phyloP scores from a whole-genome alignment of 2,329 filamentous ascomycete species.

The Nakataea oryzae region DNA sequence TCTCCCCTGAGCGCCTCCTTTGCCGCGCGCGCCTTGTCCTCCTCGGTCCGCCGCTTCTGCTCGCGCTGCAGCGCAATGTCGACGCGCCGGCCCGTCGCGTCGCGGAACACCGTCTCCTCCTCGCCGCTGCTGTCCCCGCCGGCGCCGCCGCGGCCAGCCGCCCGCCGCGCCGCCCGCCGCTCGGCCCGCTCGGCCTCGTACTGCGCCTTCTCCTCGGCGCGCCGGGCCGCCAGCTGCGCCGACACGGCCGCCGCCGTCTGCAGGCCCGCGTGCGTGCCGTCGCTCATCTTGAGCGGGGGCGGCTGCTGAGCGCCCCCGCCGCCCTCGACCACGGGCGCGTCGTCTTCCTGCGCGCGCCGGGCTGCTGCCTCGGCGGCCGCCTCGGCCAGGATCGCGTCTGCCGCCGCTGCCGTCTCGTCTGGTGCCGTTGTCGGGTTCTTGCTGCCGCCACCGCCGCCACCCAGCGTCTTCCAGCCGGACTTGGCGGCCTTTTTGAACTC shows the following conservation, averaged over 20 bases:
- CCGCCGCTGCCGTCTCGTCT: conserved; percentile 43
- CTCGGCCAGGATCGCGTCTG: conserved; percentile 68
- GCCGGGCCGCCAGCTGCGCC: conserved; percentile 53
- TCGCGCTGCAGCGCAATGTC: conserved; percentile 86
- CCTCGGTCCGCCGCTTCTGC: conserved; percentile 58
- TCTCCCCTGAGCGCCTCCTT: conserved; percentile 71
- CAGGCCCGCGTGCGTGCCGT: conserved; percentile 77
- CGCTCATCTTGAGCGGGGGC: conserved; percentile 59
- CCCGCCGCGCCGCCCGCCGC: conserved; percentile 19
- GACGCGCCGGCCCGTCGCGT: conserved; percentile 88
- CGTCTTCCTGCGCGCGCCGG: conserved; percentile 34
- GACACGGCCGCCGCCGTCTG: conserved; percentile 75
- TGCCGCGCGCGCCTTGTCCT: conserved; percentile 55
- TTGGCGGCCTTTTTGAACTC: conserved; percentile 69
- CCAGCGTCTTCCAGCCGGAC: conserved; percentile 69
- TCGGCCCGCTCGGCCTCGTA: conserved; percentile 16
- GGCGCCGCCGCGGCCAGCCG: conserved; percentile 29
- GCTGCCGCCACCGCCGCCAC: conserved; percentile 24
- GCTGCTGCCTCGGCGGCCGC: conserved; percentile 58
- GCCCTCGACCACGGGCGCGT: conserved; percentile 33
- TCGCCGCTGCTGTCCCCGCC: conserved; percentile 26
- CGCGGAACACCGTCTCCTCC: conserved; percentile 84
- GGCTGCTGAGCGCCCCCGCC: conserved; percentile 34
- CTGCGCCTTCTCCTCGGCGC: conserved; percentile 18
- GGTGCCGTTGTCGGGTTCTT: conserved; percentile 8